Percentiles rank a stretch among this genome's conserved stretches.
Evolutionary conservation across 2,329 filamentous ascomycete genomes (phyloP).

Genomic region (Colletotrichum chrysophilum): DNA sequence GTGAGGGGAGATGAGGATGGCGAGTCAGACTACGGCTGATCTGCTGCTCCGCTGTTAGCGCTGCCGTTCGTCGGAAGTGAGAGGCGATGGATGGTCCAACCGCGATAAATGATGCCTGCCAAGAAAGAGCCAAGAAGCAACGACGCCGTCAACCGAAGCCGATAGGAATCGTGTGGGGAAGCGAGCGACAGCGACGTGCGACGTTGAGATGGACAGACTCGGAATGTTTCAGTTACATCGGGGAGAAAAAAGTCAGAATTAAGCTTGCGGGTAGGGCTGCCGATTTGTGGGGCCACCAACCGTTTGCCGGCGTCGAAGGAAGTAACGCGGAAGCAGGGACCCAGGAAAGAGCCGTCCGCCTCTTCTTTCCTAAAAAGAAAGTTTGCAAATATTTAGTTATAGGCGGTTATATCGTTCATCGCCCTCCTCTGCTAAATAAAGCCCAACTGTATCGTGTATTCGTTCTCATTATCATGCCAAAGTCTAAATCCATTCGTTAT

Average conservation of each 20-base stretch:
- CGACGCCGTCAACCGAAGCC: not conserved
- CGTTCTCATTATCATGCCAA: not conserved
- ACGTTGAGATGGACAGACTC: not conserved
- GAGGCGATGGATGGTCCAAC: not conserved
- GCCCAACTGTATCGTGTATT: not conserved
- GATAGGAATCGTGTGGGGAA: not conserved
- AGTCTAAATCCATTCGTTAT: not conserved
- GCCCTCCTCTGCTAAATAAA: not conserved
- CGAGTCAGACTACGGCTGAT: not conserved
- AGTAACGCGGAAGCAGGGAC: not conserved
- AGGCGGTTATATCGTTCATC: not conserved
- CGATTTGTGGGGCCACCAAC: not conserved
- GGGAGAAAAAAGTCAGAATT: conserved; percentile 5
- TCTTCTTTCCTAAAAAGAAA: not conserved
- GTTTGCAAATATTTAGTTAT: not conserved
- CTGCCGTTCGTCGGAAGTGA: not conserved
- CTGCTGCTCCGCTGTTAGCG: not conserved
- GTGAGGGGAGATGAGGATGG: not conserved
- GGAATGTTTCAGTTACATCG: not conserved
- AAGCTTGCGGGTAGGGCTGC: conserved; percentile 19
- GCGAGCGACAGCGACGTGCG: not conserved
- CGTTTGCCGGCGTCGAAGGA: not conserved
- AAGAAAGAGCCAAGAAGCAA: not conserved
- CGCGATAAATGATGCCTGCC: not conserved
- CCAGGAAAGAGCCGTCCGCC: not conserved